Evolutionary conservation across 805 yeast species (phyloP), one percentile per base, ranked within the genome.

Genomic region (Cyberlindnera mycetangii): DNA sequence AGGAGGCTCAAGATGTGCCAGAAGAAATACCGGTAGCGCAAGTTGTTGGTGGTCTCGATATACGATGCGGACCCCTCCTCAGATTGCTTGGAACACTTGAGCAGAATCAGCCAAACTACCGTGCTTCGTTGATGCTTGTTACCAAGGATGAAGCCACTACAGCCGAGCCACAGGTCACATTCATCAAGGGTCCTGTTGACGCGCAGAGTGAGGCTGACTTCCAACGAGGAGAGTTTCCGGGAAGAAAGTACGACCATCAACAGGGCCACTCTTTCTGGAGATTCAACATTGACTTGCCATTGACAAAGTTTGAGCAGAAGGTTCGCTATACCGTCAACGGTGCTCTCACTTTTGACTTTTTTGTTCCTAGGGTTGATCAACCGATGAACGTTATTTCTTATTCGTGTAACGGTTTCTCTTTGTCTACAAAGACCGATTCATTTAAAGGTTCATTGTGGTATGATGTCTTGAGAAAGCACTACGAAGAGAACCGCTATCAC

Each of bases 351-450:
- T 85, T 72, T 60, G 76, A 79, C 50, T 89, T 90, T 58, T 86
- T 65, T 60, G 56, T 90, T 3, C 97, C 97, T 0, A 68, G 84
- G 0, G 50, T 56, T 1, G 56, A 66, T 3, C 81, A 81, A 59
- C 75, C 89, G 20, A 88, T 89, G 88, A 90, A 89, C 61, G 74
- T 83, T 6, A 74, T 89, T 65, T 83, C 92, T 17, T 84, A 77
- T 63, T 87, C 96, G 2, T 90, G 97, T 67, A 90, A 90, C 60
- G 97, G 97, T 10, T 92, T 89, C 62, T 85, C 96, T 1, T 61
- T 86, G 39, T 75, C 75, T 4, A 83, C 87, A 1, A 85, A 83
- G 43, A 81, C 96, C 2, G 56, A 68, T 0, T 63, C 64, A 5
- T 93, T 81, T 66, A 78, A 81, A 47, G 87, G 90, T 8, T 82